Evolutionary conservation across 2,329 filamentous ascomycete species (phyloP).

Genomic region (Meredithiella fracta): DNA sequence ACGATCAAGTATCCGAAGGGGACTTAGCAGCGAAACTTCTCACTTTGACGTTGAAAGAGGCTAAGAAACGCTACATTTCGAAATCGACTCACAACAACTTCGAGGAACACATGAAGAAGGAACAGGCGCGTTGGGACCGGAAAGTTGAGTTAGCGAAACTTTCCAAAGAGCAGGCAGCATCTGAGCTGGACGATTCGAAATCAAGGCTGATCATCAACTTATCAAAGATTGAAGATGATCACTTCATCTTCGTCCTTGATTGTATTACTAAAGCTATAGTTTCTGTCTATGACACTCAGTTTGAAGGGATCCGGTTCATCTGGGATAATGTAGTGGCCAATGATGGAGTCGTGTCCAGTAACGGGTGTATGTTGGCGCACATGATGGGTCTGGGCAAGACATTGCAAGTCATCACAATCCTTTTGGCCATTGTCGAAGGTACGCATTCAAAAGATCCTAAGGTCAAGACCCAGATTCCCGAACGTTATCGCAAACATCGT

Average conservation of each 20-base stretch:
- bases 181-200: conserved; percentile 24
- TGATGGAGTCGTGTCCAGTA: conserved; percentile 26
- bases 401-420: conserved; percentile 75
- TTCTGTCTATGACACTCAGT: conserved; percentile 62
- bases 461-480: conserved; percentile 50
- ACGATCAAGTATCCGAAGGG: neutral
- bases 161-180: conserved; percentile 23
- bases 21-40: neutral
- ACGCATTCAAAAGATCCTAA: conserved; percentile 39
- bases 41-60: conserved; percentile 8
- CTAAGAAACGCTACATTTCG: conserved; percentile 23
- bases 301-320: conserved; percentile 69
- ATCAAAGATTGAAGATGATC: conserved; percentile 41
- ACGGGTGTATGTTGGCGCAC: conserved; percentile 72
- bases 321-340: conserved; percentile 65
- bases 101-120: conserved; percentile 37
- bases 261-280: conserved; percentile 33
- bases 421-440: conserved; percentile 56
- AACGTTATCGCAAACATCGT: conserved; percentile 41
- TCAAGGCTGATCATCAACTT: conserved; percentile 48
- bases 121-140: conserved; percentile 38
- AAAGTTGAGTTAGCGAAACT: conserved; percentile 25
- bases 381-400: conserved; percentile 90
- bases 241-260: conserved; percentile 46
- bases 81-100: conserved; percentile 35